Base-by-base conservation (phyloP, 257 asterid genomes). In the Gentiana straminea region DNA sequence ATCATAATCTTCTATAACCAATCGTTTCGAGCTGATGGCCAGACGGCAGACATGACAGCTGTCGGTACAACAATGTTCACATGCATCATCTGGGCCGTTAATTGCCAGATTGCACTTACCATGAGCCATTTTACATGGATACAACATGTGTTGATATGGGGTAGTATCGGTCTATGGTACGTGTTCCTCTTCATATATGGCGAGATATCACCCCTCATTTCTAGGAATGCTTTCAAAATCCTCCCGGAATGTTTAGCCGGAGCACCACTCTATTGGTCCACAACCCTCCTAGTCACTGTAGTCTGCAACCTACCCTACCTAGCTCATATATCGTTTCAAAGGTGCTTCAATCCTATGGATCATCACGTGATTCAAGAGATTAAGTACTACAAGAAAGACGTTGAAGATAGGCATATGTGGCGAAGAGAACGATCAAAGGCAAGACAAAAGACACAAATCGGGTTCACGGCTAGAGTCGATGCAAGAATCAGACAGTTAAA, bases 401-500 rank as follows among this genome's bases (percentile, higher is more conserved):
- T 59, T 0, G 49, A 49, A 2, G 84, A 81, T 41, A 64, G 34
- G 8, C 76, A 78, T 0, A 67, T 75, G 78, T 84, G 94, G 94
- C 15, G 73, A 61, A 72, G 81, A 44, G 94, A 84, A 53, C 86
- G 75, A 55, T 69, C 70, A 62, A 84, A 73, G 13, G 77, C 94
- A 4, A 75, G 65, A 13, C 74, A 68, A 69, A 52, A 46, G 57
- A 77, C 89, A 11, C 85, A 70, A 39, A 70, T 81, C 11, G 94
- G 94, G 1, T 79, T 79, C 54, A 68, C 94, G 2, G 86, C 94
- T 0, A 63, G 86, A 59, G 89, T 84, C 39, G 94, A 84, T 55
- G 89, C 89, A 1, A 84, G 79, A 53, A 79, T 84, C 32, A 65
- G 70, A 8, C 70, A 81, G 32, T 54, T 81, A 44, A 78, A 67